These are phyloP conservation scores for Delitschia confertaspora DNA, from an alignment of 495 filamentous ascomycete genomes.

Conservation along the genomic window DNA sequence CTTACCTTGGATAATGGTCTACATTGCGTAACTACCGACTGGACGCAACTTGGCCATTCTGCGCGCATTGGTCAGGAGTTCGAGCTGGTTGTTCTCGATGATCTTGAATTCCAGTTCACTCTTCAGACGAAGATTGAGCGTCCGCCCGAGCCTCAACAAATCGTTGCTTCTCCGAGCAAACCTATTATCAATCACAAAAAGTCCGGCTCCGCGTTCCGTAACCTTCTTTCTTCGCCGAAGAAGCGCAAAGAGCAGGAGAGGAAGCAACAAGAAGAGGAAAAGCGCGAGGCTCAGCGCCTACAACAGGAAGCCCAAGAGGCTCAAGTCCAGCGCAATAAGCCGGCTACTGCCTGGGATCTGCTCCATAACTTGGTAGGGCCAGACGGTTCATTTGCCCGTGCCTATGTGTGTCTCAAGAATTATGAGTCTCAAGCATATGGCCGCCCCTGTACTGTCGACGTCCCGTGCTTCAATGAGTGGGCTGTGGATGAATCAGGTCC, in stretches of 20 bases:
- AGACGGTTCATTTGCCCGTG: slow-evolving; percentile 86
- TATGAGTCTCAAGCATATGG: slow-evolving; percentile 82
- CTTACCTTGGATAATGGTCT: slow-evolving; percentile 94
- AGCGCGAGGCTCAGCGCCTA: slow-evolving; percentile 51
- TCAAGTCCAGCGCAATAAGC: slow-evolving; percentile 47
- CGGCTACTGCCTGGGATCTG: slow-evolving; percentile 72
- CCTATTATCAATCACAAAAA: slow-evolving; percentile 52
- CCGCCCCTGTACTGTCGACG: slow-evolving; percentile 73
- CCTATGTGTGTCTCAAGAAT: slow-evolving; percentile 86
- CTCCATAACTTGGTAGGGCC: slow-evolving; percentile 75
- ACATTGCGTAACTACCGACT: slow-evolving; percentile 93
- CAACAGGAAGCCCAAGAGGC: slow-evolving; percentile 64
- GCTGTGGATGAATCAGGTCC: slow-evolving; percentile 67
- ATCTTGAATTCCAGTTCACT: slow-evolving; percentile 94
- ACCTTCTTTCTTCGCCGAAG: slow-evolving; percentile 87
- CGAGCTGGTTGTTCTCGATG: slow-evolving; percentile 90
- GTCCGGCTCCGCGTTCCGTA: slow-evolving; percentile 68
- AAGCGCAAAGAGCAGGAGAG: slow-evolving; percentile 89
- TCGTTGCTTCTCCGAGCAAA: slow-evolving; percentile 26
- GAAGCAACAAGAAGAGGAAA: slow-evolving; percentile 66
- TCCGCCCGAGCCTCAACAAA: slow-evolving; percentile 45
- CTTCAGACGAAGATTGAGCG: slow-evolving; percentile 89
- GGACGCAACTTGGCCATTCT: slow-evolving; percentile 84
- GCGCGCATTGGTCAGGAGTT: slow-evolving; percentile 98
- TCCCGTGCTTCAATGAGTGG: slow-evolving; percentile 97